Evolutionary conservation across 2,329 filamentous ascomycete genomes (phyloP).

Genomic region (Alternaria gaisen): DNA sequence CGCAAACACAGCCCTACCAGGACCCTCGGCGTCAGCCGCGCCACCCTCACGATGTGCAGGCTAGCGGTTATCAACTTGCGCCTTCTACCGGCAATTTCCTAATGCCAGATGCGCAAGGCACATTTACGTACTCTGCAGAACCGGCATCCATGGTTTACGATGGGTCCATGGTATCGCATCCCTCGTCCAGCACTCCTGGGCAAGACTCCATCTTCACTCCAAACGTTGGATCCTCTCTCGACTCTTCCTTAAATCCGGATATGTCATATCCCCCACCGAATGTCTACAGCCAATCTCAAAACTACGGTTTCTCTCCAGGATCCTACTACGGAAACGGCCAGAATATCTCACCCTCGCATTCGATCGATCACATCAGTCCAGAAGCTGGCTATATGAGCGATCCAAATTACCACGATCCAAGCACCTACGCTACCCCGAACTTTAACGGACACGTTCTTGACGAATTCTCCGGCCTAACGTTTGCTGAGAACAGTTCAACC

Average conservation of each 20-base stretch:
- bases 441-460: constrained; percentile 44
- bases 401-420: constrained; percentile 42
- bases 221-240: constrained; percentile 46
- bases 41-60: constrained; percentile 43
- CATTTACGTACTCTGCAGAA: constrained; percentile 49
- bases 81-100: constrained; percentile 35
- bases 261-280: constrained; percentile 44
- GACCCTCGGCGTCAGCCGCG: constrained; percentile 47
- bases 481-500: constrained; percentile 35
- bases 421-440: constrained; percentile 45
- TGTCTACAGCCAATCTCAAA: constrained; percentile 36
- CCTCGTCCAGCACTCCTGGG: constrained; percentile 31
- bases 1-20: constrained; percentile 45
- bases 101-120: constrained; percentile 44
- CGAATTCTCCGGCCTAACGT: constrained; percentile 40
- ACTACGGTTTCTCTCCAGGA: constrained; percentile 41
- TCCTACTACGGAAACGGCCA: constrained; percentile 41
- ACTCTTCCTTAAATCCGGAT: constrained; percentile 48
- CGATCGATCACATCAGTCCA: constrained; percentile 51
- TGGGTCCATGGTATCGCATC: constrained; percentile 35
- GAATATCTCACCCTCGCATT: constrained; percentile 49
- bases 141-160: constrained; percentile 46
- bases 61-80: constrained; percentile 35
- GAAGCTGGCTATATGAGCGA: constrained; percentile 48
- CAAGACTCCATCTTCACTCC: constrained; percentile 45